These are phyloP conservation scores for Yamagishiella unicocca DNA, from an alignment of 139 green algal species.

Conservation along the genomic window DNA sequence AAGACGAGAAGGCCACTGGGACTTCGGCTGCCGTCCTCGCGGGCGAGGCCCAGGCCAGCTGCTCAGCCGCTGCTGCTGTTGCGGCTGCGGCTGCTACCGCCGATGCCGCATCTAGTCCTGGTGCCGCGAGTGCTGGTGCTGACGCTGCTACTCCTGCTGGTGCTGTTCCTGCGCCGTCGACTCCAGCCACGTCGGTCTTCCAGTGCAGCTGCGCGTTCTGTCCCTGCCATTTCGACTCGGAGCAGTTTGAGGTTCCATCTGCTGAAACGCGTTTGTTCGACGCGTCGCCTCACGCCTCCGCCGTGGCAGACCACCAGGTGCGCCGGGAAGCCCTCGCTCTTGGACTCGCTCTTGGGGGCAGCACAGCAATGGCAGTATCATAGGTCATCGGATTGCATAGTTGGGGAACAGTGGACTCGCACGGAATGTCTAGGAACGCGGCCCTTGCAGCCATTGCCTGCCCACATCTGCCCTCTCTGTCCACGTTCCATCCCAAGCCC, in stretches of 20 bases:
- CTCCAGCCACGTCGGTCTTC: neutral
- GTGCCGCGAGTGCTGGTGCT: neutral
- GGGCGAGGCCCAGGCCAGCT: neutral
- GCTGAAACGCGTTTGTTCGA: neutral
- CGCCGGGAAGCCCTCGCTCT: too few relatives aligned
- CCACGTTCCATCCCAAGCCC: too few relatives aligned
- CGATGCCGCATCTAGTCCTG: neutral
- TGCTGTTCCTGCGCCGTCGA: neutral
- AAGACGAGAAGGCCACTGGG: conserved; percentile 6
- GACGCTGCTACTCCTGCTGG: neutral
- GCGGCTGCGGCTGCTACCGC: neutral
- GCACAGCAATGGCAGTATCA: too few relatives aligned
- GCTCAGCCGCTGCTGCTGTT: neutral
- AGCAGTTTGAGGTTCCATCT: neutral
- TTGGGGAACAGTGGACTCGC: too few relatives aligned
- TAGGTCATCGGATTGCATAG: too few relatives aligned
- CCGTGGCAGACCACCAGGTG: conserved; percentile 1
- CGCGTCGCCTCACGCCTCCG: neutral
- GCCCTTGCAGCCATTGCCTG: too few relatives aligned
- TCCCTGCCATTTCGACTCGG: conserved; percentile 11
- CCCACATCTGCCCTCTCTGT: too few relatives aligned
- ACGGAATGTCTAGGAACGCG: too few relatives aligned
- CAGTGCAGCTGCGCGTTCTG: conserved; percentile 19
- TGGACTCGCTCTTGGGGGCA: too few relatives aligned
- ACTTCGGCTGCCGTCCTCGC: neutral